Evolutionary conservation across 495 filamentous ascomycete species (phyloP).

Genomic region (Trichoderma orchidacearum): DNA sequence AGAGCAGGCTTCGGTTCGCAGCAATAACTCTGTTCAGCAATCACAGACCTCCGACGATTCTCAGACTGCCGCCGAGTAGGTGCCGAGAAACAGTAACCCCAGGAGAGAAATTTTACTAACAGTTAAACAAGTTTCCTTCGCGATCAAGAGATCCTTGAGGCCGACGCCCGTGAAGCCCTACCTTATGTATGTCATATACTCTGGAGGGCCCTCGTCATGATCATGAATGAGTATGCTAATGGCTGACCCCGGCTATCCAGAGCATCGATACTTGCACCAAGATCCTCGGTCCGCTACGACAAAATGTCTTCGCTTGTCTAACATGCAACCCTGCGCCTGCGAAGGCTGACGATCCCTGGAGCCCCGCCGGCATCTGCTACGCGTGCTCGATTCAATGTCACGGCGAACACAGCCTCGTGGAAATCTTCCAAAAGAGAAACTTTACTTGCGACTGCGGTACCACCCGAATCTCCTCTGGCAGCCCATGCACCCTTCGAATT

Average conservation of each 20-base stretch:
- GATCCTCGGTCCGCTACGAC: constrained; percentile 71
- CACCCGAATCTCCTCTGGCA: constrained; percentile 53
- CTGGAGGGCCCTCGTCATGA: neutral
- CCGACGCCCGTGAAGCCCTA: constrained; percentile 84
- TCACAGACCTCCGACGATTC: constrained; percentile 40
- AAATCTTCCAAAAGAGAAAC: constrained; percentile 90
- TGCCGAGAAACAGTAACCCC: neutral
- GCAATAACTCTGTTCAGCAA: constrained; percentile 49
- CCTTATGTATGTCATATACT: constrained; percentile 53
- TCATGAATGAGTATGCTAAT: constrained; percentile 2
- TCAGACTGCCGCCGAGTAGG: constrained; percentile 79
- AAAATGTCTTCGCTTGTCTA: constrained; percentile 76
- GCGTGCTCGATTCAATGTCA: constrained; percentile 94
- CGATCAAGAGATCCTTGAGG: constrained; percentile 79
- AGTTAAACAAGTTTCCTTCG: constrained; percentile 60
- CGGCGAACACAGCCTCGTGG: constrained; percentile 85
- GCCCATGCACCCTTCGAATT: constrained; percentile 64
- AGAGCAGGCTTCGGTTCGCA: constrained; percentile 15
- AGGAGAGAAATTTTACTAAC: neutral
- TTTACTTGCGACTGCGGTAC: constrained; percentile 97
- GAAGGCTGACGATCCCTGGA: constrained; percentile 46
- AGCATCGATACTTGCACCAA: constrained; percentile 89
- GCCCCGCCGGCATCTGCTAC: constrained; percentile 80
- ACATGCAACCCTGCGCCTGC: constrained; percentile 78
- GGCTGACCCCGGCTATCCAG: constrained; percentile 21